phyloP scores from a whole-genome alignment of 495 filamentous ascomycete species.

The Penicillium soppii region DNA sequence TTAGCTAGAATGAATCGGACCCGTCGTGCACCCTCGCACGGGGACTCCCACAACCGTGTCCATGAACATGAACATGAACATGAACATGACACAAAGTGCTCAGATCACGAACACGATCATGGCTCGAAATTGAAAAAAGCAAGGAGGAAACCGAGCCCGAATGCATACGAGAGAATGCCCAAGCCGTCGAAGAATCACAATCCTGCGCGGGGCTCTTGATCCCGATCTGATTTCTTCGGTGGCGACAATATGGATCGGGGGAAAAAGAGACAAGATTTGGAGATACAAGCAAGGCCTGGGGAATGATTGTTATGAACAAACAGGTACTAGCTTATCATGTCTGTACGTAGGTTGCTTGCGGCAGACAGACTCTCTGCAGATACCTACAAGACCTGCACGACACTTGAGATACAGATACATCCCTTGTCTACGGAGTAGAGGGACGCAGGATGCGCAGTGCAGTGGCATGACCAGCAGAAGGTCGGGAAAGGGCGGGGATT shows the following conservation, averaged over 20 bases:
- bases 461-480: neutral
- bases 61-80: slow-evolving; percentile 3
- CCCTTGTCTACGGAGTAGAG: neutral
- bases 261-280: too few relatives aligned
- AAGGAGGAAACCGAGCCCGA: slow-evolving; percentile 70
- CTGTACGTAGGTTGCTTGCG: too few relatives aligned
- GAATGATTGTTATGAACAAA: too few relatives aligned
- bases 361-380: too few relatives aligned
- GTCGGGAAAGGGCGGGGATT: neutral
- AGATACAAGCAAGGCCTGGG: too few relatives aligned
- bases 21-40: slow-evolving; percentile 17
- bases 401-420: too few relatives aligned
- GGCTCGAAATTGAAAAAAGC: slow-evolving; percentile 32
- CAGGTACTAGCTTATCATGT: too few relatives aligned
- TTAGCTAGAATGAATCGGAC: slow-evolving; percentile 14
- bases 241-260: too few relatives aligned
- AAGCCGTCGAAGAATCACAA: slow-evolving; percentile 38
- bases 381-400: too few relatives aligned
- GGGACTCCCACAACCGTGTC: neutral
- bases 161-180: slow-evolving; percentile 94
- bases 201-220: slow-evolving; percentile 7
- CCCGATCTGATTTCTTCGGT: too few relatives aligned
- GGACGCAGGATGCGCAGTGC: neutral
- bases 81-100: slow-evolving; percentile 24
- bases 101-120: slow-evolving; percentile 6